Base-by-base conservation (phyloP, 2,329 filamentous ascomycete species). In the Cercospora canescens region DNA sequence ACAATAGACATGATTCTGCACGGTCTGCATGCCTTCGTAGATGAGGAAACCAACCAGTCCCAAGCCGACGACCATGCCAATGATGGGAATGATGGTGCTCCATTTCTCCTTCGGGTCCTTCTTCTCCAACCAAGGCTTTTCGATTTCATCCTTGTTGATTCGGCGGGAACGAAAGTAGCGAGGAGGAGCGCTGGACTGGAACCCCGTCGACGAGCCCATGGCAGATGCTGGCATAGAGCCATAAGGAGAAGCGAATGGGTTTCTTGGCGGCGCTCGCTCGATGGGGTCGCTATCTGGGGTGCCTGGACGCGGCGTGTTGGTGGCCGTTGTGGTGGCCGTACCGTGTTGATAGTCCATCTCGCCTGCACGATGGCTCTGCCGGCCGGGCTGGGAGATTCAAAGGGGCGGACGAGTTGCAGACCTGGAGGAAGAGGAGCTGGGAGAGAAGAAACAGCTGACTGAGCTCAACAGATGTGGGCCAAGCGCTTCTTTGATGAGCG, bases 81-180 rank as follows among this genome's bases (percentile, higher is more conserved):
- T 76, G 48, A 93, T 75, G 2, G 92, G 92, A 64, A 96, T 85
- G 69, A 94, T 93, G 2, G 89, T 93, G 8, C 92, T 88, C 92
- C 92, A 95, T 81, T 93, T 95, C 83, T 94, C 91, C 77, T 88
- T 90, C 12, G 90, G 89, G 70, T 94, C 89, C 64, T 83, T 88
- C 75, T 88, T 89, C n/a, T 86, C 79, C 41, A 90, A 79, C 92
- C 92, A 95, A 12, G 92, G 90, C 80, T 91, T 90, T 76, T 93
- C 89, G 3, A 92, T 79, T 57, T 91, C 87, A 48, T 87, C 91
- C 76, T 92, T 92, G 76, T 84, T 86, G 35, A 94, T 86, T 67
- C 91, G 83, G 65, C 91, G 84, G 18, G 91, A 93, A 78, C 89
- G 89, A 76, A 94, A 94, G 79, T 90, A 93, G 61, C 76, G 76